Base-by-base conservation (phyloP, 2,329 filamentous ascomycete species). In the Pseudocercospora eumusae region DNA sequence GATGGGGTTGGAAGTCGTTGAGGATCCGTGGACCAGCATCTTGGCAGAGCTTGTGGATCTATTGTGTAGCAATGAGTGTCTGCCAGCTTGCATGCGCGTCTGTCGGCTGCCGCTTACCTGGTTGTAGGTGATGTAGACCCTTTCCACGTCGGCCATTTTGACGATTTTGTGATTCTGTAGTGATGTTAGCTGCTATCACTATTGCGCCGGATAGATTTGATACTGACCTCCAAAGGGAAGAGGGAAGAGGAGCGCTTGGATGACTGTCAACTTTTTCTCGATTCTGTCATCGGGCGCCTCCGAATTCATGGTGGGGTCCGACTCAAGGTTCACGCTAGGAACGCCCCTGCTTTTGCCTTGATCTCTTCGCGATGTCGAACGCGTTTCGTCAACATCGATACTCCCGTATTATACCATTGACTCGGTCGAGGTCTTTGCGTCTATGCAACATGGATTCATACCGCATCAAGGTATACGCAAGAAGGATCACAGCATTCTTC, bases 41-140 rank as follows among this genome's bases (percentile, higher is more conserved):
- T 80, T 97, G 90, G 83, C 95, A 99, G 75, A 98, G 86, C 80
- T 96, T 96, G 86, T 99, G 95, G 74, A 99, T 90, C 93, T 40
- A 40, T 98, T 31, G 21, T 18, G 6, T 3, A 60, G 21, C 18
- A 18, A 27, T 42, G 31, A 56, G 28, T 27, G 20, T 20, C 8
- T 20, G 23, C 44, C 44, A 11, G 44, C 23, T 13, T 45, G 44
- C 23, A 33, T 36, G 52, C 28, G 57, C 31, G n/a, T 53, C 33
- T 60, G 40, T 50, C 15, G 27, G 8, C 5, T 27, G n/a, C 47
- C 57, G 27, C 64, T 44, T 60, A 67, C 66, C 61, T 68, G 65
- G 50, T 68, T 68, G 66, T 68, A 68, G 18, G 66, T 68, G 45
- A 68, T 59, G 61, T 66, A 68, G 54, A 67, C 65, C 54, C 65